phyloP scores from a whole-genome alignment of 1,139 yeast species.

The Pichia sp. region DNA sequence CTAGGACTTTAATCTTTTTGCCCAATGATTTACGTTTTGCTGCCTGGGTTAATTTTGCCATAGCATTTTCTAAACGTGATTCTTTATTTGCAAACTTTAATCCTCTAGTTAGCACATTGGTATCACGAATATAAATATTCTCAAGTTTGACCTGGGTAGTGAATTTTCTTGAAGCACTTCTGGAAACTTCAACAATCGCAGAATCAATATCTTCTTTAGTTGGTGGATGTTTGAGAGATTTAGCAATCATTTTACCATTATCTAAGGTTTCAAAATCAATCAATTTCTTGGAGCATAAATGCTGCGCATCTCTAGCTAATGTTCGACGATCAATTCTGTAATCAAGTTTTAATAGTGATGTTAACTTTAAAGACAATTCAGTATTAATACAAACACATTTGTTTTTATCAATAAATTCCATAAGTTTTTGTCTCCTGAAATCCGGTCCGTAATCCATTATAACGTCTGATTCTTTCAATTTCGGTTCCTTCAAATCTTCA shows the following conservation, averaged over 20 bases:
- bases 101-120: constrained; percentile 7
- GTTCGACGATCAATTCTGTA: constrained; percentile 46
- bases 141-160: constrained; percentile 11
- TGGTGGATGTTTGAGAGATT: constrained; percentile 18
- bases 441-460: constrained; percentile 25
- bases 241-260: constrained; percentile 11
- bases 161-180: constrained; percentile 9
- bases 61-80: constrained; percentile 10
- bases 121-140: constrained; percentile 6
- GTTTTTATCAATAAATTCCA: constrained; percentile 34
- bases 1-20: constrained; percentile 1
- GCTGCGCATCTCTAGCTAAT: constrained; percentile 37
- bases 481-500: not conserved
- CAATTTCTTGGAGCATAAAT: constrained; percentile 25
- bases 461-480: not conserved
- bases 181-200: not conserved
- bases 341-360: constrained; percentile 32
- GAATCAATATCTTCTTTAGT: constrained; percentile 10
- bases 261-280: constrained; percentile 6
- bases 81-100: constrained; percentile 13
- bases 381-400: constrained; percentile 42
- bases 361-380: constrained; percentile 34
- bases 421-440: constrained; percentile 33
- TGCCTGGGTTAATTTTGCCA: constrained; percentile 1
- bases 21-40: not conserved